phyloP scores from a whole-genome alignment of 169 alveolate species.

The Plasmodium vivax region DNA sequence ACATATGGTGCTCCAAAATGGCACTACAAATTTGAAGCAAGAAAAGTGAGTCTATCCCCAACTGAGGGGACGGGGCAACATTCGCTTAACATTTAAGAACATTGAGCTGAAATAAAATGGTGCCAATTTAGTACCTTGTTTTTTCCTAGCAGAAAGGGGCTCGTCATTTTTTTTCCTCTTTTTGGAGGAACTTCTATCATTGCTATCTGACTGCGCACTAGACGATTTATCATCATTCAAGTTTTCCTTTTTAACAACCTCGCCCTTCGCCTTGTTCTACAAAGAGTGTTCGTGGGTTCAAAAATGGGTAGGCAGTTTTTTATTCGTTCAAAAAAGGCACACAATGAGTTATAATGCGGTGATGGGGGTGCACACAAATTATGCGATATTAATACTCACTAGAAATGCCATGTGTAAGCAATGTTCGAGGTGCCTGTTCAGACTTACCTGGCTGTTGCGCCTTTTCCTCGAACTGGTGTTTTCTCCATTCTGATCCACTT shows the following conservation, averaged over 20 bases:
- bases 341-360: neutral
- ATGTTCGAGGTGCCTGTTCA: neutral
- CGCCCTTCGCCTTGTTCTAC: neutral
- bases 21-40: neutral
- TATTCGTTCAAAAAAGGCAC: neutral
- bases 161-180: constrained; percentile 52
- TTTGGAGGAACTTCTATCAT: constrained; percentile 55
- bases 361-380: neutral
- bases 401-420: neutral
- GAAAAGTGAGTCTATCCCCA: neutral
- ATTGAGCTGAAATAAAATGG: neutral
- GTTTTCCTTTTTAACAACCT: constrained; percentile 29
- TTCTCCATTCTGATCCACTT: neutral
- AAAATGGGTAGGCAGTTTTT: neutral
- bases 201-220: constrained; percentile 26
- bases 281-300: neutral
- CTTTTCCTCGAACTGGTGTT: neutral
- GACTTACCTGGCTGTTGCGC: neutral
- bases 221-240: constrained; percentile 21
- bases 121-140: constrained; percentile 44
- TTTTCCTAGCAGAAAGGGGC: constrained; percentile 39
- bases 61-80: neutral
- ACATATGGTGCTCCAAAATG: neutral
- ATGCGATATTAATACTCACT: constrained; percentile 1
- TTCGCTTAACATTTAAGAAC: neutral